phyloP scores from a whole-genome alignment of 495 filamentous ascomycete genomes.

The Paragyromitra xinjiangensis region DNA sequence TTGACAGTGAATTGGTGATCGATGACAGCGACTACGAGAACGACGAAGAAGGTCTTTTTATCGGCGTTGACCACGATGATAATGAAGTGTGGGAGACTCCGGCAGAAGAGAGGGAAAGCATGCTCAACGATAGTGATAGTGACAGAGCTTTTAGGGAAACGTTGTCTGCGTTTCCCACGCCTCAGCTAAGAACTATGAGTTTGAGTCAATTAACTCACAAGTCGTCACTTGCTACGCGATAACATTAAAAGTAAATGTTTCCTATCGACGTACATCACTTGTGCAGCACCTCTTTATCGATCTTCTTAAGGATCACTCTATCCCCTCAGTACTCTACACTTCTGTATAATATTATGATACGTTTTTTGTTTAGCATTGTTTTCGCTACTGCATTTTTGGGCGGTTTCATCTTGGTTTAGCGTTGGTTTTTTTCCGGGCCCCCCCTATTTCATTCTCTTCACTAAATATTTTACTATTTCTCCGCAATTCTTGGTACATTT shows the following conservation, averaged over 20 bases:
- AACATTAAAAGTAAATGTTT: constrained; percentile 6
- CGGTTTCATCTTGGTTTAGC: constrained; percentile 43
- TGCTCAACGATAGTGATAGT: constrained; percentile 45
- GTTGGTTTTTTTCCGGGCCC: constrained; percentile 21
- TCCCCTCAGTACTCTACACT: constrained; percentile 8
- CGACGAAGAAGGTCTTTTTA: constrained; percentile 41
- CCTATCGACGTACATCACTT: not conserved
- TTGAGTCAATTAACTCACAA: constrained; percentile 55
- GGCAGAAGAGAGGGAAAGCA: constrained; percentile 48
- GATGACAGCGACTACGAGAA: constrained; percentile 44
- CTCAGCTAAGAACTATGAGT: constrained; percentile 53
- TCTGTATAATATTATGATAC: constrained; percentile 49
- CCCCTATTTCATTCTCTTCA: constrained; percentile 21
- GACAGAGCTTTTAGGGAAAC: constrained; percentile 52
- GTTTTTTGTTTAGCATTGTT: constrained; percentile 48
- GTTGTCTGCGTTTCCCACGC: constrained; percentile 45
- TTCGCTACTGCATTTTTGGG: constrained; percentile 42
- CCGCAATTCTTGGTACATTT: constrained; percentile 45
- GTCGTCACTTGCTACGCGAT: constrained; percentile 48
- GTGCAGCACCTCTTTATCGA: not conserved
- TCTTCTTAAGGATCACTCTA: not conserved
- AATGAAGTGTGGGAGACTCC: constrained; percentile 56
- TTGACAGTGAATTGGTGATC: constrained; percentile 45
- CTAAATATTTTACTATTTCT: constrained; percentile 40
- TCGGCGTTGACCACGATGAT: constrained; percentile 49